phyloP scores from a whole-genome alignment of 106 monocot species.

The Dendrobium huoshanense region DNA sequence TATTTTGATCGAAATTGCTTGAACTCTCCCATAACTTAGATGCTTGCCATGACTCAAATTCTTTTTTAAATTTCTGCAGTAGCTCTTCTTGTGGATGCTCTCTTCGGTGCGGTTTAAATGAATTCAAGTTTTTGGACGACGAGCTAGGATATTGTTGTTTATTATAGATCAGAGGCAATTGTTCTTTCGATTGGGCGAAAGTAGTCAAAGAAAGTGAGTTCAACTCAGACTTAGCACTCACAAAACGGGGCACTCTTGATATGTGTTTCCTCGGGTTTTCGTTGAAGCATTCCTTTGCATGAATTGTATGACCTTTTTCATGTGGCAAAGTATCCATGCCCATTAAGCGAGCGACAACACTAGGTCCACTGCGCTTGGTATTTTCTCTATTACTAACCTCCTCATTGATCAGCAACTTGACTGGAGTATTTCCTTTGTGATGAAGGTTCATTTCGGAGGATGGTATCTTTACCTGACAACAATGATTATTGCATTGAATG shows the following conservation, averaged over 20 bases:
- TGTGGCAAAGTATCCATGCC: slow-evolving; percentile 65
- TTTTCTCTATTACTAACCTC: slow-evolving; percentile 7
- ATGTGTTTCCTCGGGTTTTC: slow-evolving; percentile 15
- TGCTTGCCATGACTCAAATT: slow-evolving; percentile 85
- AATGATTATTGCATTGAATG: neutral
- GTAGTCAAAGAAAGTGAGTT: slow-evolving; percentile 9
- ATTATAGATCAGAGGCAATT: slow-evolving; percentile 9
- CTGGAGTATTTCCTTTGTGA: neutral
- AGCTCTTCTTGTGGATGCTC: slow-evolving; percentile 88
- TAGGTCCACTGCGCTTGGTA: slow-evolving; percentile 27
- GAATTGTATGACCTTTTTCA: slow-evolving; percentile 16
- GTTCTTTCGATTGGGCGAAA: slow-evolving; percentile 19
- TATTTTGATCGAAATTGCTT: slow-evolving; percentile 19
- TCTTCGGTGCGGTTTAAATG: slow-evolving; percentile 29
- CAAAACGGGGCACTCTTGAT: slow-evolving; percentile 13
- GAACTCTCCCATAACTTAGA: slow-evolving; percentile 50
- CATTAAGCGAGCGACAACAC: slow-evolving; percentile 80
- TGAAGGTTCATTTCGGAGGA: slow-evolving; percentile 23
- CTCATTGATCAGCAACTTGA: slow-evolving; percentile 36
- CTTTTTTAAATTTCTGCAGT: slow-evolving; percentile 84
- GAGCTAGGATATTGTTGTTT: slow-evolving; percentile 13
- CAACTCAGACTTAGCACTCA: neutral
- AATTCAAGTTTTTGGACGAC: slow-evolving; percentile 8
- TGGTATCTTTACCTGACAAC: slow-evolving; percentile 32
- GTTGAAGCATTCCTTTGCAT: slow-evolving; percentile 25